These are phyloP conservation scores for Tephrocybe sp. DNA, from an alignment of 768 basidiomycete species.

Conservation along the genomic window DNA sequence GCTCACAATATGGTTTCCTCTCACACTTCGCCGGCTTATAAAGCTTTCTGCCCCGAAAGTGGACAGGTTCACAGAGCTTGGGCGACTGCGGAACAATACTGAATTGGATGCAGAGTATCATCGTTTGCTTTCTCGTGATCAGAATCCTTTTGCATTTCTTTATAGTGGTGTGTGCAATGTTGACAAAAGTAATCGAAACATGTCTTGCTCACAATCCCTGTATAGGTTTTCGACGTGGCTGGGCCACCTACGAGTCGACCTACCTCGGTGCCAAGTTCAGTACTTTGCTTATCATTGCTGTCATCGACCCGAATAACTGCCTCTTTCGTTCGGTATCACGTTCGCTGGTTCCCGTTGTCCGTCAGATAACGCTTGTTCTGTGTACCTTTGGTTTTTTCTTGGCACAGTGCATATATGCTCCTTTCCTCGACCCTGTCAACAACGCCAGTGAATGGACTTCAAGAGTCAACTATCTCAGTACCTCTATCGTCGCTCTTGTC, in stretches of 20 bases:
- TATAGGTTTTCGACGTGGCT: constrained; percentile 66
- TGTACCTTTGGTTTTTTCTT: constrained; percentile 61
- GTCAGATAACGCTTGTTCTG: constrained; percentile 60
- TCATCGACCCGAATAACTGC: constrained; percentile 74
- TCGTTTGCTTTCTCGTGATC: constrained; percentile 60
- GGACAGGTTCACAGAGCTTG: constrained; percentile 72
- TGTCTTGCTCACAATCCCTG: constrained; percentile 3
- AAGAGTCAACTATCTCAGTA: constrained; percentile 66
- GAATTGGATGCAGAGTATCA: constrained; percentile 75
- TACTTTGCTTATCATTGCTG: constrained; percentile 61
- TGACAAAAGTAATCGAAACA: not conserved
- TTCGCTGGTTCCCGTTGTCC: constrained; percentile 51
- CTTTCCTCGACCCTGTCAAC: constrained; percentile 69
- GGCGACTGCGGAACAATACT: constrained; percentile 49
- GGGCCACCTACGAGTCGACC: constrained; percentile 65
- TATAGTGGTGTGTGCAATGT: constrained; percentile 54
- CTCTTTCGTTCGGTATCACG: constrained; percentile 58
- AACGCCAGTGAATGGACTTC: constrained; percentile 80
- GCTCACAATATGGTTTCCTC: constrained; percentile 73
- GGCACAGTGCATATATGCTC: constrained; percentile 57
- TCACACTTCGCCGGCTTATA: constrained; percentile 59
- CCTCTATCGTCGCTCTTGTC: constrained; percentile 62
- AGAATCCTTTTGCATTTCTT: constrained; percentile 68
- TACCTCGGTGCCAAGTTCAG: constrained; percentile 73
- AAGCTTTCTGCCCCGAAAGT: constrained; percentile 59